Evolutionary conservation across 2,329 filamentous ascomycete genomes (phyloP), one percentile per base, ranked within the genome.

Genomic region (Pseudohalonectria lignicola): DNA sequence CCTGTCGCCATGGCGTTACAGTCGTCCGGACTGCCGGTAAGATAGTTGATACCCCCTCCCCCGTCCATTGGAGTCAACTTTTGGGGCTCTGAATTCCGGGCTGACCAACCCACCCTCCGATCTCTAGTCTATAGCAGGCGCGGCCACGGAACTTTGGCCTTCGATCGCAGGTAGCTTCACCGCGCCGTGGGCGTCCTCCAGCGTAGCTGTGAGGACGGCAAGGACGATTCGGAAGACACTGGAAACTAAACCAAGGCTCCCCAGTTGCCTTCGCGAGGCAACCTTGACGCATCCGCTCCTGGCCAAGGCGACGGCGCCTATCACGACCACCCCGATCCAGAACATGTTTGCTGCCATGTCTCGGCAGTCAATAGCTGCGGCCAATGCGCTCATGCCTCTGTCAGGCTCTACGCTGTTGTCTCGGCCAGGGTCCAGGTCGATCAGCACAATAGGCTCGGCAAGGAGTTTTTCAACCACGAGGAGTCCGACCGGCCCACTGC

Each of bases 141-240:
- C 57, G 42, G 60, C 61, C 7, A 52, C 63, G 36, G 65, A 66
- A 28, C 46, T 68, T 38, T 64, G 63, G 62, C 65, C 66, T 39
- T 67, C 65, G 32, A 55, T 69, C 43, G 54, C 57, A 37, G 65
- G 56, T 42, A 59, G 59, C 11, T 43, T 66, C 13, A 49, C 55
- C n/a, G n/a, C n/a, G n/a, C n/a, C n/a, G n/a, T n/a, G n/a, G 40
- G 43, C 56, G 16, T 57, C 64, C 8, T 63, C 57, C 49, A 50
- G 50, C 46, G 47, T 36, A 29, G 37, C 48, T 11, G 42, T 45
- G 9, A 37, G 43, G 19, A 23, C 34, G 17, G 37, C 43, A 31
- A 17, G 9, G 12, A 2, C n/a, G n/a, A n/a, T n/a, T n/a, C n/a
- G n/a, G n/a, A n/a, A n/a, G n/a, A n/a, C n/a, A n/a, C n/a, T n/a